Conservation (phyloP, 768 basidiomycete species). For the Daedalea quercina region DNA sequence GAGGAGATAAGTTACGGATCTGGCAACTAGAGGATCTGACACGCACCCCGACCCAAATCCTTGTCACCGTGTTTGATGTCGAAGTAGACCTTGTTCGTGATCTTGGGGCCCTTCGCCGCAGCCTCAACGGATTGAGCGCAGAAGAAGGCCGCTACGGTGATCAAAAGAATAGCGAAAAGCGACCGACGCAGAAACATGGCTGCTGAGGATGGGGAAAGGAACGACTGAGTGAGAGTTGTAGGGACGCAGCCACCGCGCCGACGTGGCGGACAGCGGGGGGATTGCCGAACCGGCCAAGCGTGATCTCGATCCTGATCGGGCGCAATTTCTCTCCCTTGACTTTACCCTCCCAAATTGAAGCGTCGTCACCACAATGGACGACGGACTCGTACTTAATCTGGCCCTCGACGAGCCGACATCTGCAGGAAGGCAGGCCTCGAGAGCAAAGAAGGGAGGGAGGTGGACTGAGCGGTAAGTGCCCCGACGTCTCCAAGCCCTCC, state of each 20-base stretch:
- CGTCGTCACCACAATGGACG: conserved; percentile 43
- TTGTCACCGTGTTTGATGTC: conserved; percentile 91
- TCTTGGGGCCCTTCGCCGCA: conserved; percentile 69
- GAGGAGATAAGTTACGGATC: not conserved
- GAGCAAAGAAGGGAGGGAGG: conserved; percentile 51
- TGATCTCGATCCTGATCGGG: conserved; percentile 2
- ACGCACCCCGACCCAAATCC: conserved; percentile 72
- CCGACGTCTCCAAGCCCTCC: not conserved
- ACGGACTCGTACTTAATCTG: conserved; percentile 72
- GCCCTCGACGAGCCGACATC: conserved; percentile 17
- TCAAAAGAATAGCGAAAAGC: conserved; percentile 52
- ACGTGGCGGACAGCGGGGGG: not conserved
- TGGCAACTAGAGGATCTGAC: not conserved
- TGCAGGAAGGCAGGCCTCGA: not conserved
- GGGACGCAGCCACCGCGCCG: not conserved
- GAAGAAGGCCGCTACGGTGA: conserved; percentile 64
- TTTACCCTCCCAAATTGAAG: not conserved
- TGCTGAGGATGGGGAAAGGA: conserved; percentile 21
- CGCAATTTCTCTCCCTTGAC: not conserved
- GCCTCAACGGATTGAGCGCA: conserved; percentile 71
- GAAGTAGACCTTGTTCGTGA: conserved; percentile 92
- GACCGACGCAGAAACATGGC: conserved; percentile 56
- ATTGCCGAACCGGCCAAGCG: not conserved
- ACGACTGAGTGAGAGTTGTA: conserved; percentile 1
- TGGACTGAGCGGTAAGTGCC: conserved; percentile 69